Evolutionary conservation across 1,284 basidiomycete genomes (phyloP), one percentile per base, ranked within the genome.

Genomic region (Wolfiporia cocos): DNA sequence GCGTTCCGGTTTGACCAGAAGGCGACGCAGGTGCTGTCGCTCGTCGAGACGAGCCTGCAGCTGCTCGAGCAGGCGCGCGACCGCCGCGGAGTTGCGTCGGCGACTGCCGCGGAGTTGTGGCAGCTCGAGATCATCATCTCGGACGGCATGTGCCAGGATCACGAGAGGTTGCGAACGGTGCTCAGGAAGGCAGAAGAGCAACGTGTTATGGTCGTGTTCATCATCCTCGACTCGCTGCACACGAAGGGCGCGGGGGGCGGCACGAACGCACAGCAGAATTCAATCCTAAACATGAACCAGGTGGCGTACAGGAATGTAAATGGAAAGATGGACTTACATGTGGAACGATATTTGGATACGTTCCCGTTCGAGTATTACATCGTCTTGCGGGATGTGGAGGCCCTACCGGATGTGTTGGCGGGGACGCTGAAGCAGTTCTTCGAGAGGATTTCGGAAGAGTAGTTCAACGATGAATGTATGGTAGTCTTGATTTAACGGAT

Each of bases 301-400:
- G 93, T 90, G 15, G 83, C 85, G 40, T 96, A 94, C 72, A 86
- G 83, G 59, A 78, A 75, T 40, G 78, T 89, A n/a, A 81, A 88
- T 49, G 95, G 95, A 17, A 66, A 69, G 48, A 84, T 94, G 79
- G 88, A 97, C 64, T 69, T 99, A 52, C 81, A 90, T 58, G 81
- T 97, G 72, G 76, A 87, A 55, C 79, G 90, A 37, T 98, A 98
- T 63, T 65, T 97, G 53, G 93, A 98, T 59, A 87, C 91, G 3
- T 99, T 99, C 78, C 96, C 96, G 0, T 99, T 99, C 68, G 92
- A 97, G 67, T 96, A 96, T 63, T 99, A 94, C 54, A 87, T 98
- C 38, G 88, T 99, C 14, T 68, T 99, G 34, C 73, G 92, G 47
- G 81, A 90, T 55, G 92, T 96, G 30, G 92, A 96, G 62, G 82